phyloP scores from a whole-genome alignment of 768 basidiomycete species.

The Collybia mongolica region DNA sequence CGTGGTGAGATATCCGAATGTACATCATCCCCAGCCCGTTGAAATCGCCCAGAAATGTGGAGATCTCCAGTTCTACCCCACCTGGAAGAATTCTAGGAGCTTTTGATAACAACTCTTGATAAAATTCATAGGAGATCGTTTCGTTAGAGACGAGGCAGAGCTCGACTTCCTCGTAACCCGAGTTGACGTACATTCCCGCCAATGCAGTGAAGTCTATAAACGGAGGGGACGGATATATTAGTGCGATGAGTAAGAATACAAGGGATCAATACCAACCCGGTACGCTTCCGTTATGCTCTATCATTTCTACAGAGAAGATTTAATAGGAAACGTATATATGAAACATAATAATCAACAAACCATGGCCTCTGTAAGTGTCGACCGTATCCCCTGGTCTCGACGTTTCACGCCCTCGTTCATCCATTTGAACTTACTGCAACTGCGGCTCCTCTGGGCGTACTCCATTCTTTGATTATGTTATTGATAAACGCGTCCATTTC shows the following conservation, averaged over 20 bases:
- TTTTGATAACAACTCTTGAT: conserved; percentile 14
- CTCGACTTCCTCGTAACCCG: conserved; percentile 20
- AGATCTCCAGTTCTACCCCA: conserved; percentile 15
- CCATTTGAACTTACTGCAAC: conserved; percentile 25
- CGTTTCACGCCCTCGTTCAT: conserved; percentile 21
- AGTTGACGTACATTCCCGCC: conserved; percentile 20
- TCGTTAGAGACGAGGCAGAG: conserved; percentile 16
- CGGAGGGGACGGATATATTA: no score
- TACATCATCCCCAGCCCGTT: conserved; percentile 14
- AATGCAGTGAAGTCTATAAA: not conserved
- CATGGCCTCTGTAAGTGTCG: no score
- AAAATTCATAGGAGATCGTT: conserved; percentile 8
- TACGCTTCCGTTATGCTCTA: conserved; percentile 12
- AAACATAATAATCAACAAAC: not conserved
- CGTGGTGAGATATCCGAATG: conserved; percentile 20
- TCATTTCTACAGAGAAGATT: conserved; percentile 3
- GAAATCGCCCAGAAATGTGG: conserved; percentile 22
- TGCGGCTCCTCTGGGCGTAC: conserved; percentile 23
- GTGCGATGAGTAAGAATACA: conserved; percentile 8
- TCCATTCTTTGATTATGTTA: conserved; percentile 19
- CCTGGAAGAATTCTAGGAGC: conserved; percentile 19
- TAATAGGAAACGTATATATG: not conserved
- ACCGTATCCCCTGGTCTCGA: conserved; percentile 31
- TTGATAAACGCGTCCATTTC: conserved; percentile 20
- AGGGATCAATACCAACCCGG: not conserved